Evolutionary conservation across 192 early-diverging fungal genomes (phyloP), one percentile per base, ranked within the genome.

Genomic region (Backusella sp.): DNA sequence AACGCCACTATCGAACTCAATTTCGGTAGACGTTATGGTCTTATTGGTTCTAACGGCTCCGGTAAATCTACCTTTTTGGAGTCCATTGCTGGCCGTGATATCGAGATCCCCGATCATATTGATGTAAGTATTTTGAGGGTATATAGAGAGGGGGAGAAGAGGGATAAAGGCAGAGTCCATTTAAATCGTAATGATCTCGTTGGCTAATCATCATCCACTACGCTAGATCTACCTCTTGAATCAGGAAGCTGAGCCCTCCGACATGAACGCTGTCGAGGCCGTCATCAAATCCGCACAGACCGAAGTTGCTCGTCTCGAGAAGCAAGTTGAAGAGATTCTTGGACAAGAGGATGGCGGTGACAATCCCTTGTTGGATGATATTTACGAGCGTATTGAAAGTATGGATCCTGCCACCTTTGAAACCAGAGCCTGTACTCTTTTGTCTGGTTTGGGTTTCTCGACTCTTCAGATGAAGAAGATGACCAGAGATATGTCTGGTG

Each of bases 401-500:
- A 88, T 99, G 87, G 98, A 99, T 80, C 88, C 95, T 69, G 79
- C 91, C 70, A 98, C 98, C 35, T 99, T 99, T 83, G 96, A 98
- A 79, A 83, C 93, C 52, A 92, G 97, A 73, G 98, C 97, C 30
- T 92, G 93, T 34, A 91, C 90, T 73, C 90, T 99, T 56, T 89
- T 99, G 42, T 81, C 94, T 82, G 98, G 98, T 91, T 88, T 99
- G 49, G 98, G 98, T 69, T 99, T 99, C 85, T 87, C 83, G 73
- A 88, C 92, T 77, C 85, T 87, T 37, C 92, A 92, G 70, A 98
- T 98, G 97, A 85, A 90, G 78, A 92, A 94, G 86, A 88, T 88
- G 77, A 99, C 98, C 67, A 96, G 94, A 89, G 95, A 97, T 79
- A 91, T 99, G 82, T 98, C 97, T 81, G 98, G 98, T 91, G 98